Percentiles rank a stretch among this genome's conserved stretches.
phyloP scores from a whole-genome alignment of 768 basidiomycete genomes.

The Russula vinacea region DNA sequence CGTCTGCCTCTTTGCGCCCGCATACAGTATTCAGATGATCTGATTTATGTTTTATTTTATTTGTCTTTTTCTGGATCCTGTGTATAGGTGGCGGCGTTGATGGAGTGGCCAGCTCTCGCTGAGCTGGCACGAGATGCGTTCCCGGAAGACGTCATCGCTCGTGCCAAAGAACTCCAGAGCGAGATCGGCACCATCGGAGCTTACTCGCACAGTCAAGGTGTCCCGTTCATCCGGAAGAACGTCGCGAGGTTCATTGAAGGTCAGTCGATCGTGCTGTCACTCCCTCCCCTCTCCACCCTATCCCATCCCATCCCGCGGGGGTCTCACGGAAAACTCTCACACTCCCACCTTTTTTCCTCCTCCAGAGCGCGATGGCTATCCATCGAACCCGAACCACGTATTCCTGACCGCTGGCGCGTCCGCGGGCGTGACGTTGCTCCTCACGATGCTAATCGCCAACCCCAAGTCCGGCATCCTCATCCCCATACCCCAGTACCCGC shows the following conservation, averaged over 20 bases:
- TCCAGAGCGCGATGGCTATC: conserved; percentile 85
- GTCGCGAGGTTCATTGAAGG: conserved; percentile 90
- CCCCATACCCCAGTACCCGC: conserved; percentile 96
- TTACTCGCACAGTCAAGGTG: conserved; percentile 93
- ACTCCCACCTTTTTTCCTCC: conserved; percentile 6
- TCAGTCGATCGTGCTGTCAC: conserved; percentile 37
- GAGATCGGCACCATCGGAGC: conserved; percentile 94
- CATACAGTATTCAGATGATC: conserved; percentile 7
- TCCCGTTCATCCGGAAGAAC: conserved; percentile 79
- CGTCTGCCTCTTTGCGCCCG: neutral
- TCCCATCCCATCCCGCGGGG: neutral
- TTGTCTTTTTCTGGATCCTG: neutral
- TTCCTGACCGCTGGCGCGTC: conserved; percentile 96
- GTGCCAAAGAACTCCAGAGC: conserved; percentile 72
- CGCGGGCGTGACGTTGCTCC: conserved; percentile 83
- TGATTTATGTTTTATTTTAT: neutral
- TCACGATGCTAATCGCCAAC: conserved; percentile 71
- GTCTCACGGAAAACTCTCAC: no score
- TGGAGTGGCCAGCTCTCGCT: conserved; percentile 86
- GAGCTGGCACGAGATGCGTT: conserved; percentile 74
- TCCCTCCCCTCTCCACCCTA: no score
- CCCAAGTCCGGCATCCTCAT: conserved; percentile 79
- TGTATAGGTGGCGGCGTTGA: conserved; percentile 76
- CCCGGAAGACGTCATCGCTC: conserved; percentile 79
- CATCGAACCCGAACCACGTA: conserved; percentile 77